Base-by-base conservation (phyloP, 202 grass and related monocot species). In the Bolboschoenoplectus hybrid region DNA sequence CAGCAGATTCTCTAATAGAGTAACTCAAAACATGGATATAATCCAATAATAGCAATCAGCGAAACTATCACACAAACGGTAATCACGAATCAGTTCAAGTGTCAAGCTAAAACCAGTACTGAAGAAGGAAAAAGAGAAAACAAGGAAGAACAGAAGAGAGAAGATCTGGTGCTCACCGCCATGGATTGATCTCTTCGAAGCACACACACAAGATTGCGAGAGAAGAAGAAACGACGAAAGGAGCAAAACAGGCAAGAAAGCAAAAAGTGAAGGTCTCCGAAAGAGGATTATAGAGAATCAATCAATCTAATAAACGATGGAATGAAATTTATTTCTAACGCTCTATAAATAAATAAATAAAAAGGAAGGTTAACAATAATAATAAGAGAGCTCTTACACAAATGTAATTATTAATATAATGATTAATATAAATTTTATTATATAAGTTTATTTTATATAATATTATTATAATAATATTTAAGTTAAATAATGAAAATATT, bases 151-250 rank as follows among this genome's bases (percentile, higher is more conserved):
- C 35, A 82, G 9, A 44, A 63, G 17, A 44, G 32, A 55, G 41
- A 72, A 26, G 63, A 84, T 84, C 74, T n/a, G 52, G 60, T 62
- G 20, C 91, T 82, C 80, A 91, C 91, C 89, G 91, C 88, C 91
- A 93, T 93, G 87, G 89, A 85, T 75, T 62, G 84, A 75, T 77
- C 77, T 11, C 82, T 52, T 38, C 43, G 46, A 69, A 66, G 71
- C 70, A 70, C 71, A 80, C 53, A 16, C 61, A 81, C 63, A 13
- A 19, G 62, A 57, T 6, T 52, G 49, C 12, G 65, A 47, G 61
- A 82, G 44, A 45, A 47, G 81, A 67, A 49, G 65, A 20, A 47
- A 66, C 6, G 6, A 5, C 55, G 7, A 82, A 62, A 71, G 49
- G 49, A 55, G 13, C 60, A 12, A 51, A 51, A 55, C 55, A 53